Evolutionary conservation across 805 yeast genomes (phyloP).

Genomic region (Yamadazyma nakazawae): DNA sequence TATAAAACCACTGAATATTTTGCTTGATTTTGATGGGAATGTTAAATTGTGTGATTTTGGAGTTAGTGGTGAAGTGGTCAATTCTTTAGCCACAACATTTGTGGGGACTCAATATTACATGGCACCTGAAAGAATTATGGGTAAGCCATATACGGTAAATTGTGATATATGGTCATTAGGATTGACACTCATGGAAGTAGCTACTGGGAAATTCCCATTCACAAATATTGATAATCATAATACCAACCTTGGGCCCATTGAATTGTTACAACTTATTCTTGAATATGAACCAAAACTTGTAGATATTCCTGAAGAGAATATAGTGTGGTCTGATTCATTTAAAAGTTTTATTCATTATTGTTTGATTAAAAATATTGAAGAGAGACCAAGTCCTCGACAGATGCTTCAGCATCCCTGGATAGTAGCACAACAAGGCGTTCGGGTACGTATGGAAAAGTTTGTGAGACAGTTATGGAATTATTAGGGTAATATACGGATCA

Average conservation of each 20-base stretch:
- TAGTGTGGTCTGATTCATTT: constrained; percentile 79
- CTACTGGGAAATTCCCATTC: constrained; percentile 87
- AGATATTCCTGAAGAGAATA: constrained; percentile 73
- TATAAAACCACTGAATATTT: constrained; percentile 91
- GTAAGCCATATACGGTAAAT: constrained; percentile 91
- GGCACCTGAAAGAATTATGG: constrained; percentile 98
- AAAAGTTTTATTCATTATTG: constrained; percentile 80
- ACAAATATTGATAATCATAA: constrained; percentile 22
- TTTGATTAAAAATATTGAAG: constrained; percentile 71
- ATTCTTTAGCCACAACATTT: constrained; percentile 92
- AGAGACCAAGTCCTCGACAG: constrained; percentile 89
- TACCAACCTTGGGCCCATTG: constrained; percentile 62
- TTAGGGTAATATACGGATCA: not conserved
- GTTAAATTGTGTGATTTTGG: constrained; percentile 97
- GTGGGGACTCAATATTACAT: constrained; percentile 97
- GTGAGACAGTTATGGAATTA: constrained; percentile 65
- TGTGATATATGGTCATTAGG: constrained; percentile 98
- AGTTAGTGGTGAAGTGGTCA: constrained; percentile 94
- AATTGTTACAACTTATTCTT: constrained; percentile 73
- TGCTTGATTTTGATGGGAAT: constrained; percentile 71
- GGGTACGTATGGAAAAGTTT: constrained; percentile 83
- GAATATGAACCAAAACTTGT: constrained; percentile 76
- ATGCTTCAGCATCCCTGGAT: constrained; percentile 95
- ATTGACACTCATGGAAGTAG: constrained; percentile 76
- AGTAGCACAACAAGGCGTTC: constrained; percentile 64